Conservation (phyloP, 805 yeast species). For the Naumovozyma dairenensis region DNA sequence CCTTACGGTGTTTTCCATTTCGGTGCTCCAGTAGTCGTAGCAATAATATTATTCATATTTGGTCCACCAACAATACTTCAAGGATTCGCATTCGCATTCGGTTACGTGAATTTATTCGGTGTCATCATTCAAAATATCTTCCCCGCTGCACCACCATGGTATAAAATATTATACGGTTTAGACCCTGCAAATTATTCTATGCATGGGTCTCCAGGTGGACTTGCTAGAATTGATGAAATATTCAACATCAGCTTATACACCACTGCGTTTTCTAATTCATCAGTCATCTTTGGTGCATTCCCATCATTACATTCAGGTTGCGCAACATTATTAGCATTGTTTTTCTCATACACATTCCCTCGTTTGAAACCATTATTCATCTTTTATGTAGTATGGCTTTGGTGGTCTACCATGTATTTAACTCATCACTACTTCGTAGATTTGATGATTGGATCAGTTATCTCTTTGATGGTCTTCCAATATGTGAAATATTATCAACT, state of each 20-base stretch:
- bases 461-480: slow-evolving; percentile 61
- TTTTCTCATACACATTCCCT: slow-evolving; percentile 78
- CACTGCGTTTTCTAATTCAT: slow-evolving; percentile 71
- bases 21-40: slow-evolving; percentile 81
- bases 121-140: slow-evolving; percentile 72
- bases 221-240: slow-evolving; percentile 73
- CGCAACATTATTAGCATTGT: slow-evolving; percentile 87
- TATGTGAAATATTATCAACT: slow-evolving; percentile 57
- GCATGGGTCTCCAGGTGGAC: slow-evolving; percentile 94
- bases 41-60: slow-evolving; percentile 67
- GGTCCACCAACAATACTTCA: slow-evolving; percentile 85
- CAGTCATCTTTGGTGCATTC: slow-evolving; percentile 87
- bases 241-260: slow-evolving; percentile 79
- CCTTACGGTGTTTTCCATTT: slow-evolving; percentile 92
- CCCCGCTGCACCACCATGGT: slow-evolving; percentile 99
- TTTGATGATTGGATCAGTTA: slow-evolving; percentile 84
- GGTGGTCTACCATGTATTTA: slow-evolving; percentile 98
- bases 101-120: slow-evolving; percentile 84
- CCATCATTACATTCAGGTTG: slow-evolving; percentile 89
- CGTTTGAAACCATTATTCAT: slow-evolving; percentile 52
- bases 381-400: slow-evolving; percentile 79
- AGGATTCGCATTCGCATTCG: slow-evolving; percentile 85
- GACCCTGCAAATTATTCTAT: slow-evolving; percentile 84
- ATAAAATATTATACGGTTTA: slow-evolving; percentile 71
- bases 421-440: slow-evolving; percentile 96